A percentile compares a stretch with the other conserved stretches of the same genome.
phyloP scores from a whole-genome alignment of 352 stramenopile species.

The Phytopythium ostracodes region DNA sequence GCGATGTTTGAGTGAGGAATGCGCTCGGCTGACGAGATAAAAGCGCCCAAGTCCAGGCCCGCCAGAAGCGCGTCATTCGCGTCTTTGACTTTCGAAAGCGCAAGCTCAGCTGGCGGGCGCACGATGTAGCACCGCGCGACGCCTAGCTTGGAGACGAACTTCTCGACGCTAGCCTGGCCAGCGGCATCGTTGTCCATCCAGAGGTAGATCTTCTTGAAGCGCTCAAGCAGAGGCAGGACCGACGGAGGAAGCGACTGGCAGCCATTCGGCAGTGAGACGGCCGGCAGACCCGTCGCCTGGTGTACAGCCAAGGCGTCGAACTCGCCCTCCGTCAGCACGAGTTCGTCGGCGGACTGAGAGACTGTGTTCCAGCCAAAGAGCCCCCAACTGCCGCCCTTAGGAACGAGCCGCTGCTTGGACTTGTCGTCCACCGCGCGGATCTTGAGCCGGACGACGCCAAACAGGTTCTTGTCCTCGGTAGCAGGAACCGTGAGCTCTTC shows the following conservation, averaged over 20 bases:
- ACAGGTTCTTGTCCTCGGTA: conserved; percentile 66
- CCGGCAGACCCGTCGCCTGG: conserved; percentile 91
- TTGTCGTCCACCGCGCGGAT: conserved; percentile 85
- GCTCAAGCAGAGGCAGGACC: conserved; percentile 94
- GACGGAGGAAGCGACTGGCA: conserved; percentile 93
- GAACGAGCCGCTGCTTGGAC: conserved; percentile 79
- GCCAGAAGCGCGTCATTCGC: conserved; percentile 96
- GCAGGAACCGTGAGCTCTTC: conserved; percentile 12
- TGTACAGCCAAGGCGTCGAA: conserved; percentile 97
- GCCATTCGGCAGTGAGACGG: conserved; percentile 97
- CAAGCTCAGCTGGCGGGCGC: conserved; percentile 39
- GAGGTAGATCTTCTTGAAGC: conserved; percentile 97
- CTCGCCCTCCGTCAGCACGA: conserved; percentile 98
- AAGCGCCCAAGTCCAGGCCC: conserved; percentile 83
- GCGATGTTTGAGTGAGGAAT: conserved; percentile 93
- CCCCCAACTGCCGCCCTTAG: conserved; percentile 94
- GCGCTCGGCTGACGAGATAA: conserved; percentile 78
- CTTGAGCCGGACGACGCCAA: conserved; percentile 82
- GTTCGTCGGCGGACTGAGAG: conserved; percentile 67
- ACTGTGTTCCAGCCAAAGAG: conserved; percentile 99
- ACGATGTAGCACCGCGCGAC: conserved; percentile 91
- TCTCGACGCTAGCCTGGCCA: conserved; percentile 93
- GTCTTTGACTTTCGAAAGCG: conserved; percentile 90
- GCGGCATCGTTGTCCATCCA: conserved; percentile 99
- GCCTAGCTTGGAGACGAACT: conserved; percentile 96